Percentiles rank a stretch among this genome's conserved stretches.
phyloP scores from a whole-genome alignment of 352 stramenopile genomes.

The Globisporangium spiculum region DNA sequence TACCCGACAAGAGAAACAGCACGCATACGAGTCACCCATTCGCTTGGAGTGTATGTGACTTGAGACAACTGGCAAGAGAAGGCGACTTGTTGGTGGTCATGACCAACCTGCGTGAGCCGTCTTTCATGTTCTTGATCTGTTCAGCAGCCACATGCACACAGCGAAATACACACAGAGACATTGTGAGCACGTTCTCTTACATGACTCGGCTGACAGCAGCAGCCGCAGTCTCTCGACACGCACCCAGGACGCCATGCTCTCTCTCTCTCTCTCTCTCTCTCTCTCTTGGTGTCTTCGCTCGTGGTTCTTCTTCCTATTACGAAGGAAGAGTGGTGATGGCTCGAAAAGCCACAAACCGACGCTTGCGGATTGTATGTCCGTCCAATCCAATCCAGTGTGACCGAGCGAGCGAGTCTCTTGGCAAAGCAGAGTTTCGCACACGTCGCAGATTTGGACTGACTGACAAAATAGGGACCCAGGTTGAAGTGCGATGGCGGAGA shows the following conservation, averaged over 20 bases:
- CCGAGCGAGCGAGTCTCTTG: not conserved
- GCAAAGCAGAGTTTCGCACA: constrained; percentile 1
- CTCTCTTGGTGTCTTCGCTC: not conserved
- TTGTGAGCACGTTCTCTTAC: not conserved
- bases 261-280: not conserved
- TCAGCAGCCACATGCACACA: not conserved
- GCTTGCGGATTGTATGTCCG: not conserved
- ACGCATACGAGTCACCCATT: not conserved
- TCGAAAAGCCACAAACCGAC: constrained; percentile 2
- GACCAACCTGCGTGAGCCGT: constrained; percentile 57
- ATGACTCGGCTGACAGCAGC: not conserved
- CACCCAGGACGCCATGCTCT: constrained; percentile 44
- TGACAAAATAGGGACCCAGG: not conserved
- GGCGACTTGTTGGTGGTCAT: not conserved
- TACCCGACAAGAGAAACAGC: constrained; percentile 11
- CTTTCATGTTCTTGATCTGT: constrained; percentile 76
- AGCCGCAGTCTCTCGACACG: not conserved
- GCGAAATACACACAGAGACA: not conserved
- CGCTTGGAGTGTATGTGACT: no score
- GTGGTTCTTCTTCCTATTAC: not conserved
- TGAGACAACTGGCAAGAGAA: not conserved
- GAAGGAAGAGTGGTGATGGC: not conserved
- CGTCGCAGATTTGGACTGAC: not conserved
- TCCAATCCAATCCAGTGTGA: not conserved
- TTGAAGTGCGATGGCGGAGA: not conserved